phyloP scores from a whole-genome alignment of 2,329 filamentous ascomycete species.

The Lasiodiplodia citricola region DNA sequence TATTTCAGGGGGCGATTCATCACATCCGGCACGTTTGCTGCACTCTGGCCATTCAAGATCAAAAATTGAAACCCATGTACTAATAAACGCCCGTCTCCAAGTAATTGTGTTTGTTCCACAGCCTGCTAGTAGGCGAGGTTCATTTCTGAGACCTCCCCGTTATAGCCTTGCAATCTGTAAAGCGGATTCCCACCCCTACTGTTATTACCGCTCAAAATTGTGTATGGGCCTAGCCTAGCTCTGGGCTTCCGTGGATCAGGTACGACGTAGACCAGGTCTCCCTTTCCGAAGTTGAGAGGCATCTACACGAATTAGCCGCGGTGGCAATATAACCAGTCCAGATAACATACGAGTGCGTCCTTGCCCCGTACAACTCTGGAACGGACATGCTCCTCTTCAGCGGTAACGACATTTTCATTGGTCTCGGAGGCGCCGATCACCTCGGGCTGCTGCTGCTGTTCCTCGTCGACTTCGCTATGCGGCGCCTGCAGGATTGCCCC shows the following conservation, averaged over 20 bases:
- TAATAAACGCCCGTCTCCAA: background rate
- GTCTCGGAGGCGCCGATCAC: background rate
- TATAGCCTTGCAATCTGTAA: background rate
- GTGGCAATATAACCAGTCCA: background rate
- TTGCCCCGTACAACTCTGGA: background rate
- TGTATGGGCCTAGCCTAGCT: background rate
- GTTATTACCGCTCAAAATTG: background rate
- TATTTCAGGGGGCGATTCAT: background rate
- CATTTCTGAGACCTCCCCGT: background rate
- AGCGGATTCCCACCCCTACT: background rate
- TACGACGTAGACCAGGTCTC: background rate
- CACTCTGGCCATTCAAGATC: background rate
- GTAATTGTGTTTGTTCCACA: background rate
- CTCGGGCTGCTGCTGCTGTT: background rate
- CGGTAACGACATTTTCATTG: background rate
- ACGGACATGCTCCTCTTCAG: background rate
- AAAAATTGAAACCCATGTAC: background rate
- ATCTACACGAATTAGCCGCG: background rate
- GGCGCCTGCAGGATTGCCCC: conserved; percentile 6
- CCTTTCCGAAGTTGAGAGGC: background rate
- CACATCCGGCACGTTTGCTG: background rate
- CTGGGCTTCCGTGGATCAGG: background rate
- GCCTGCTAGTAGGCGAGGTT: background rate
- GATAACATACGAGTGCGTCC: background rate
- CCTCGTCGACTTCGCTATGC: background rate